Base-by-base conservation (phyloP, 352 stramenopile species). In the Phytophthora palmivora region DNA sequence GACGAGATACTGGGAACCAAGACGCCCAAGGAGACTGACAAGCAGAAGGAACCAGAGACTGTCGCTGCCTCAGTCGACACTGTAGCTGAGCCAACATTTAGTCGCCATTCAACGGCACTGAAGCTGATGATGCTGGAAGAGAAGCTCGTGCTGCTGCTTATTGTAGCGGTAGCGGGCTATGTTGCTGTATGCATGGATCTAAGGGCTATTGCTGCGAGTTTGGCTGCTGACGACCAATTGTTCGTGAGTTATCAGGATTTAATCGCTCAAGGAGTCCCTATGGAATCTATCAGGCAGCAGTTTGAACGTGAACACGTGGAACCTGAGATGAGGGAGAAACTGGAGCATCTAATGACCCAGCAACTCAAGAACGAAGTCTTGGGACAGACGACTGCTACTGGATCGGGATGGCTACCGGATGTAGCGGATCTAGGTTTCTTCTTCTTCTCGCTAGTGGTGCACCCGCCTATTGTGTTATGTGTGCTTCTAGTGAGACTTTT, bases 291-390 rank as follows among this genome's bases (percentile, higher is more conserved):
- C 38, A 73, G 79, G 33, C 81, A 91, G 56, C 85, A 87, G 38
- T 76, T 92, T 34, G 79, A 91, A 44, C 81, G 82, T 7, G 81
- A 92, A 32, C 78, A 92, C 19, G 79, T 91, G 63, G 67, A 76
- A 10, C 59, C 67, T 12, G 57, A 72, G 22, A 61, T 73, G 24
- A 67, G 74, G 22, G 61, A 78, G 9, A 79, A 79, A 18, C 72
- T 92, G 34, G 79, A 90, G 60, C 78, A 65, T 15, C 52, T 89
- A 11, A 47, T 89, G 34, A 67, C 61, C 10, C 51, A 70, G 34
- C 80, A 87, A 43, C 55, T 74, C 26, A 70, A 74, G 46, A 67
- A 58, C 22, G 65, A 82, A 21, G 44, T 52, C 0, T 50, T 76
- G 39, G 47, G 38, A 1, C 12, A 33, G 10, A 59, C 47, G 10